phyloP scores from a whole-genome alignment of 352 stramenopile genomes.

The Blastocystis sp. region DNA sequence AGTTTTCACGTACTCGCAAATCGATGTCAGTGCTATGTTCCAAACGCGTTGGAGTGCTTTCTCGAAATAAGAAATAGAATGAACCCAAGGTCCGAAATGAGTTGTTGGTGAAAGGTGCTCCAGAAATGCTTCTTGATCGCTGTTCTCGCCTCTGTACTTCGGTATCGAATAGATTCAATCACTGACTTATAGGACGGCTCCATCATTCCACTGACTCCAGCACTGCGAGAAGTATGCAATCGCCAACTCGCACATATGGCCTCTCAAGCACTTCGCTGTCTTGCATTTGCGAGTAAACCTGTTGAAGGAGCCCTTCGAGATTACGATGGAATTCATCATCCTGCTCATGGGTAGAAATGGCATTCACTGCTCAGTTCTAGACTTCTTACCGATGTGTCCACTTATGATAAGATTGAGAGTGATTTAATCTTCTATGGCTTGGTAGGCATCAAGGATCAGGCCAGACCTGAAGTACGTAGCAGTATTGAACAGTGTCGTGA shows the following conservation, averaged over 20 bases:
- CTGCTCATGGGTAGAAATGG: background rate
- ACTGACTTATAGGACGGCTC: constrained; percentile 76
- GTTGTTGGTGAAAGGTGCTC: constrained; percentile 95
- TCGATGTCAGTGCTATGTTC: constrained; percentile 91
- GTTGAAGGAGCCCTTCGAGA: background rate
- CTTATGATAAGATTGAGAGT: constrained; percentile 80
- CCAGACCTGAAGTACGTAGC: constrained; percentile 88
- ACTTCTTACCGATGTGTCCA: background rate
- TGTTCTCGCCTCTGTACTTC: constrained; percentile 88
- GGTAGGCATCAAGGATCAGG: constrained; percentile 92
- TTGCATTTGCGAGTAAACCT: constrained; percentile 88
- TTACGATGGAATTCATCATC: constrained; percentile 26
- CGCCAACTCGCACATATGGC: constrained; percentile 80
- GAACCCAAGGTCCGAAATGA: constrained; percentile 78
- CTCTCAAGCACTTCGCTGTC: constrained; percentile 86
- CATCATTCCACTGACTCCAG: constrained; percentile 84
- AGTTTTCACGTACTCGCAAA: constrained; percentile 94
- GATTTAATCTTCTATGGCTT: constrained; percentile 90
- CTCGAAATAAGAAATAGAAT: background rate
- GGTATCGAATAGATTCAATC: background rate
- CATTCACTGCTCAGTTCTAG: background rate
- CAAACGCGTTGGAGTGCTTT: background rate
- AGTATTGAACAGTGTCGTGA: constrained; percentile 90
- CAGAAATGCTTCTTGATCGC: constrained; percentile 90
- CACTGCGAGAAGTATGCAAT: constrained; percentile 76